Evolutionary conservation across 1,284 basidiomycete species (phyloP), one percentile per base, ranked within the genome.

Genomic region (Moesziomyces antarcticus): DNA sequence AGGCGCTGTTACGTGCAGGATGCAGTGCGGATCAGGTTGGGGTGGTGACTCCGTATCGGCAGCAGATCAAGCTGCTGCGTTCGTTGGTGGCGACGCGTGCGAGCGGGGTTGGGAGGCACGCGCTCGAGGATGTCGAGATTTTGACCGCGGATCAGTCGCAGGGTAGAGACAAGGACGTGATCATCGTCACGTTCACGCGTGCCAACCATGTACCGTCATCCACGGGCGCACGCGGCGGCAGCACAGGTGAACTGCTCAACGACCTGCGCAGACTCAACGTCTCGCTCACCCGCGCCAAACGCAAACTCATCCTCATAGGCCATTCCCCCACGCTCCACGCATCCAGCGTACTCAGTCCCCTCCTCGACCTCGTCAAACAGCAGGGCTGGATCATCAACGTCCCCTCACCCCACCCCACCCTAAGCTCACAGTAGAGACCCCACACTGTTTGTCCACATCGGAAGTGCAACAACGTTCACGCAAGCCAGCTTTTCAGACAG

Each of bases 91-190:
- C 24, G 21, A 14, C 18, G n/a, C 48, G 43, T 24, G 50, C 22
- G 20, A 30, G n/a, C 21, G n/a, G 21, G 22, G 44, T 16, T 1
- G 8, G 45, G 3, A 25, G 24, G 3, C 24, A 25, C 7, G 24
- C 24, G 1, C 14, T 56, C 27, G 37, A 61, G 3, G 45, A 51
- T 5, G 86, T 99, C 20, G 96, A 99, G 84, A 89, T 97, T 50
- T 85, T 98, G 50, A 99, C 97, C 0, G 94, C 94, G 1, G 97
- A 99, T 85, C 91, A 91, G 63, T 92, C 92, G 82, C 97, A 99
- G 85, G 97, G 97, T 0, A 87, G 97, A 50, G 97, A 99, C 86
- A 82, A 81, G 54, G 61, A 70, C 40, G 66, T 82, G 7, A 71
- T 82, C n/a, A 41, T 83, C n/a, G 56, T 79, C 49, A 80, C 74